Base-by-base conservation (phyloP, 306 rosid species). In the Vigna radiata region DNA sequence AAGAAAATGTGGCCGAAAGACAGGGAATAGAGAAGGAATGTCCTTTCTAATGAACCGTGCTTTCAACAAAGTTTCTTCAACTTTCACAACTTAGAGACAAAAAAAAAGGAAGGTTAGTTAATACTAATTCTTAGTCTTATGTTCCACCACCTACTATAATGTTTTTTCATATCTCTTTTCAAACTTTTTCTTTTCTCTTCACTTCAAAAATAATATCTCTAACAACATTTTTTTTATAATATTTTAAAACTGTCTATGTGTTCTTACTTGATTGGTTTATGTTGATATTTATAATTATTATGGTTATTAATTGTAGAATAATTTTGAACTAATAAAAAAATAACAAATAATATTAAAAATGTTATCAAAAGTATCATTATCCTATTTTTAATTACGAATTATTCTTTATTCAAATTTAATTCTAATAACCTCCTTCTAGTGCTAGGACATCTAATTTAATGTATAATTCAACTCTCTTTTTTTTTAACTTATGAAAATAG, bases 1-100 rank as follows among this genome's bases (percentile, higher is more conserved):
- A 87, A 82, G 56, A 72, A 55, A 39, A 37, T 56, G 74, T 61
- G 25, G 2, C 86, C 91, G 88, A 89, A 85, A 86, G 70, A 80
- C 18, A 75, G 84, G 91, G 91, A 65, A 12, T 23, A 75, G 5
- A 50, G 23, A 75, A 43, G 72, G 61, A 21, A 71, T 82, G 84
- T 65, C 82, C 52, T 27, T 13, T 60, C 13, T 77, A 27, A 29
- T 29, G n/a, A n/a, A n/a, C n/a, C n/a, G n/a, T n/a, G n/a, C n/a
- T n/a, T n/a, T n/a, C 60, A 27, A 21, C 36, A 50, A 62, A 59
- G 72, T 47, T 68, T 74, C 65, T 58, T 72, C 37, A 58, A 55
- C 54, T 78, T 27, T 69, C 69, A 60, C 64, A 55, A 13, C 15
- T 62, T 49, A 25, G 47, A 52, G 56, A 41, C 46, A 41, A 41